These are phyloP conservation scores for Aspergillus tamarii DNA, from an alignment of 2,329 filamentous ascomycete species.

Conservation along the genomic window DNA sequence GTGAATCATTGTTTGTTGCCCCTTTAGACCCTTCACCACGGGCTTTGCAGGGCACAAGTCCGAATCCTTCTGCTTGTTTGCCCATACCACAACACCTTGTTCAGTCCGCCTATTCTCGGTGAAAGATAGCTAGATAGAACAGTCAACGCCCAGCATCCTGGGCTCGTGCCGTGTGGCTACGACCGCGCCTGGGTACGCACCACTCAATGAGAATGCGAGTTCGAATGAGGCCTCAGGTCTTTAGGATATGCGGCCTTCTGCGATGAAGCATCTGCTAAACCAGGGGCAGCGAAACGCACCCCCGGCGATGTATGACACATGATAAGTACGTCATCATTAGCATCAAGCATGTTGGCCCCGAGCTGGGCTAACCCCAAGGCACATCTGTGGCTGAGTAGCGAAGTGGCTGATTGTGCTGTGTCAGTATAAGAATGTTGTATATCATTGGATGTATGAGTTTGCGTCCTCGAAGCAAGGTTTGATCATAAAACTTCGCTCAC, in stretches of 20 bases:
- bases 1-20: background rate
- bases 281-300: background rate
- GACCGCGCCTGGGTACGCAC: background rate
- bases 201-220: background rate
- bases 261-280: background rate
- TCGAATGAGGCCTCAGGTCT: background rate
- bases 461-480: background rate
- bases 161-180: background rate
- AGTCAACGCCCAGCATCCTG: background rate
- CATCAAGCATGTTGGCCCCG: background rate
- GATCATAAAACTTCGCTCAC: background rate
- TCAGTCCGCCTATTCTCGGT: background rate
- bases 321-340: background rate
- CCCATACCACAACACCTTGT: background rate
- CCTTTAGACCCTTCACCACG: background rate
- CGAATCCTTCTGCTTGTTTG: background rate
- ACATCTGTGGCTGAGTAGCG: conserved; percentile 1
- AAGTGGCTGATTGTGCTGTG: background rate
- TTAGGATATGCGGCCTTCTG: background rate
- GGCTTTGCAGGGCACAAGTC: background rate
- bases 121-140: background rate
- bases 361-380: background rate
- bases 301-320: background rate
- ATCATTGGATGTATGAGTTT: background rate
- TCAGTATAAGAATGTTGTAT: background rate